Percentiles rank a stretch among this genome's conserved stretches.
Evolutionary conservation across 495 filamentous ascomycete genomes (phyloP).

Genomic region (Amorphotheca resinae): DNA sequence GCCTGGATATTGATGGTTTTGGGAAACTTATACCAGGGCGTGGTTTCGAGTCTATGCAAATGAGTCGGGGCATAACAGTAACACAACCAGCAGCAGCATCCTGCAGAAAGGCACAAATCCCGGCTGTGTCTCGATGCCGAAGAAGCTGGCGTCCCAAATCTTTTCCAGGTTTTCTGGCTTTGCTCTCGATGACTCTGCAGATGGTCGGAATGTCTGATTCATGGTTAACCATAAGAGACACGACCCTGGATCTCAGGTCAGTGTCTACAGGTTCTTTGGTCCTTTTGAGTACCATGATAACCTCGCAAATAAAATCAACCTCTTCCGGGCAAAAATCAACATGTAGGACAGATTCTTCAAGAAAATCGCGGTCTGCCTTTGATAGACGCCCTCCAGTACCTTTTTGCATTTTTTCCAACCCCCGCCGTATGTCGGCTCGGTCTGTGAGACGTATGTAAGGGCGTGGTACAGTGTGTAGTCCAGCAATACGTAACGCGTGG

Average conservation of each 20-base stretch:
- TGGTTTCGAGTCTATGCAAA: background rate
- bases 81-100: constrained; percentile 7
- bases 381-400: background rate
- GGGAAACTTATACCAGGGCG: background rate
- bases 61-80: too few relatives aligned
- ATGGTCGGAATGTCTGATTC: background rate
- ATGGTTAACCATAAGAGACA: background rate
- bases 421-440: background rate
- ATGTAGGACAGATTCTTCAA: background rate
- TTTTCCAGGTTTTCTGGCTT: background rate
- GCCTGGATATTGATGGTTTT: constrained; percentile 1
- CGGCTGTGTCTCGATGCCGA: background rate
- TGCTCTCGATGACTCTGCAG: background rate
- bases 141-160: background rate
- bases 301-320: background rate
- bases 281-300: background rate
- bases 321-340: constrained; percentile 7
- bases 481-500: background rate
- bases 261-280: background rate
- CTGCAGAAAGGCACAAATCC: constrained; percentile 6
- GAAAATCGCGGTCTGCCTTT: background rate
- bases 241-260: background rate
- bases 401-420: background rate
- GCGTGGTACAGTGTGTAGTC: background rate
- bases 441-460: background rate